Evolutionary conservation across 768 basidiomycete species (phyloP).

Genomic region (Termitomyces eurrhizus): DNA sequence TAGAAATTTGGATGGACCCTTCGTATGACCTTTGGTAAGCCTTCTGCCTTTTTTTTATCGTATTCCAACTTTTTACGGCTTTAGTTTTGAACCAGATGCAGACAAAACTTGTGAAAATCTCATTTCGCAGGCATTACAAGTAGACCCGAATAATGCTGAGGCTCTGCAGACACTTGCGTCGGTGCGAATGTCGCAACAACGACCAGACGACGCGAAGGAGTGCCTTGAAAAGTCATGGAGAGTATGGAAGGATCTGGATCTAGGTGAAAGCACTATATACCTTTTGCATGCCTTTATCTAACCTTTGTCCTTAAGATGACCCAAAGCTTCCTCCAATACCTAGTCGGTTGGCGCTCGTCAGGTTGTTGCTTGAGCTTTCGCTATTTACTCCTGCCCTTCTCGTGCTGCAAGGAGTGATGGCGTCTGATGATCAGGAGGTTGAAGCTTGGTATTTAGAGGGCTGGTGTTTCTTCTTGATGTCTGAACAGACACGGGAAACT

Average conservation of each 20-base stretch:
- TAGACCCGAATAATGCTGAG: constrained; percentile 74
- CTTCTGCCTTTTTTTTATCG: not conserved
- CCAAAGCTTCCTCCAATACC: constrained; percentile 67
- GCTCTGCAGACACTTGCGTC: constrained; percentile 79
- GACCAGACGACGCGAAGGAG: constrained; percentile 75
- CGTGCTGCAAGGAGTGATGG: constrained; percentile 75
- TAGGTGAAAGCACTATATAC: constrained; percentile 22
- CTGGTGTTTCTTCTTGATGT: constrained; percentile 88
- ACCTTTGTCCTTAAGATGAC: constrained; percentile 48
- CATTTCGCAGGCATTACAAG: constrained; percentile 64
- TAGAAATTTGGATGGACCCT: constrained; percentile 97
- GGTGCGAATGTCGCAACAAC: constrained; percentile 84
- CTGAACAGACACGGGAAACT: constrained; percentile 62
- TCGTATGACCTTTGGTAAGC: constrained; percentile 78
- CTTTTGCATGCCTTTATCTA: not conserved
- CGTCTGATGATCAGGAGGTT: constrained; percentile 79
- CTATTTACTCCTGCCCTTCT: constrained; percentile 69
- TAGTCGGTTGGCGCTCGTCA: constrained; percentile 69
- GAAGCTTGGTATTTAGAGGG: constrained; percentile 95
- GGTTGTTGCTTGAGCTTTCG: constrained; percentile 74
- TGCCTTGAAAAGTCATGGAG: constrained; percentile 67
- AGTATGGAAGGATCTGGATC: constrained; percentile 66
- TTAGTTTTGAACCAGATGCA: constrained; percentile 78
- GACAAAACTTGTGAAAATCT: constrained; percentile 80
- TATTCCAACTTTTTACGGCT: not conserved